Conservation (phyloP, 495 filamentous ascomycete genomes). For the Aspergillus ellipticus region DNA sequence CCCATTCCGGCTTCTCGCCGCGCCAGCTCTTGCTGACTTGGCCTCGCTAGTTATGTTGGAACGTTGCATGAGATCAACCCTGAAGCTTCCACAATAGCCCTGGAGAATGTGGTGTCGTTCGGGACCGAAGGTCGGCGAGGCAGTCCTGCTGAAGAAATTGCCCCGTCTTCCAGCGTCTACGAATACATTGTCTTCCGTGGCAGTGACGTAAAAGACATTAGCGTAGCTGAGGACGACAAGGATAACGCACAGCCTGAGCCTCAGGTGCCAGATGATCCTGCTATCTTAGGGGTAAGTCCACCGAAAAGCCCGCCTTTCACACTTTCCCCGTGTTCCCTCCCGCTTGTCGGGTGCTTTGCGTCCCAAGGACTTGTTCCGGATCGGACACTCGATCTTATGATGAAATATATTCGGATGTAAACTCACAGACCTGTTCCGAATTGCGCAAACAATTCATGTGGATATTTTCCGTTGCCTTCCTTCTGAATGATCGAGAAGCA, state of each 20-base stretch:
- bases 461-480: constrained; percentile 99
- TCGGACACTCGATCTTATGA: constrained; percentile 55
- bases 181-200: constrained; percentile 99
- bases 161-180: constrained; percentile 79
- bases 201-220: constrained; percentile 96
- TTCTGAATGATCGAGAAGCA: constrained; percentile 63
- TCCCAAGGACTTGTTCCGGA: constrained; percentile 12
- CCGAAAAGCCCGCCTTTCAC: background rate
- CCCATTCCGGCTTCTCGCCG: background rate
- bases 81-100: constrained; percentile 89
- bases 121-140: constrained; percentile 87
- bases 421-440: constrained; percentile 64
- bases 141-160: constrained; percentile 73
- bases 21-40: constrained; percentile 19
- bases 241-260: constrained; percentile 62
- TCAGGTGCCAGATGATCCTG: constrained; percentile 88
- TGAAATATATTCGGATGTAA: constrained; percentile 52
- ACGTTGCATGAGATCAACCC: constrained; percentile 97
- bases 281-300: constrained; percentile 90
- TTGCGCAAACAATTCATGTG: constrained; percentile 85
- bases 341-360: background rate
- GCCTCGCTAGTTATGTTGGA: constrained; percentile 74
- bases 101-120: constrained; percentile 89
- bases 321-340: constrained; percentile 12
- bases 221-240: constrained; percentile 79